A percentile compares a stretch with the other conserved stretches of the same genome.
phyloP scores from a whole-genome alignment of 148 eudicot species.

The Rheum nobile region DNA sequence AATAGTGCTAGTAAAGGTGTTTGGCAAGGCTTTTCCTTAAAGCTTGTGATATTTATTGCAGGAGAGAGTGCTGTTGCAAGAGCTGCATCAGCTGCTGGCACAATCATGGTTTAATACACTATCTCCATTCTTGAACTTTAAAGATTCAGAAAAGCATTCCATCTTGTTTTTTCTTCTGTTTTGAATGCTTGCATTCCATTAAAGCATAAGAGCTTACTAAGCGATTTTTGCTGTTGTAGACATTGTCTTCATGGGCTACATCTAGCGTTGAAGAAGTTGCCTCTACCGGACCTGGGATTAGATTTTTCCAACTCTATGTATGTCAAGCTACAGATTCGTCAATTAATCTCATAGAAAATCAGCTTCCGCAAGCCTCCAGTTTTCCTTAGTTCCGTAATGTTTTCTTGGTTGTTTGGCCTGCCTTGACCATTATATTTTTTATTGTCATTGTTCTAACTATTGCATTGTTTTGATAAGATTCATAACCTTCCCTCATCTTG shows the following conservation, averaged over 20 bases:
- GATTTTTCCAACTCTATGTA: conserved; percentile 88
- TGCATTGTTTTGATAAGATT: background rate
- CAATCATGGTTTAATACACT: conserved; percentile 54
- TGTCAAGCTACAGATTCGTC: conserved; percentile 17
- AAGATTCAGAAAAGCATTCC: background rate
- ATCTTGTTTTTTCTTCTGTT: background rate
- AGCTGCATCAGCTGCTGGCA: conserved; percentile 79
- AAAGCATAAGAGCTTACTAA: background rate
- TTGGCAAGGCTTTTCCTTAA: background rate
- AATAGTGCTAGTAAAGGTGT: background rate
- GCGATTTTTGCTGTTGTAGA: conserved; percentile 25
- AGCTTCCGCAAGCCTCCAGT: background rate
- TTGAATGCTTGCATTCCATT: background rate
- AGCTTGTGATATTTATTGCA: conserved; percentile 18
- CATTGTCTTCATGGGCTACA: conserved; percentile 71
- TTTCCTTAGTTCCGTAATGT: background rate
- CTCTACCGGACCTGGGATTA: conserved; percentile 70
- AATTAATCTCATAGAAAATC: background rate
- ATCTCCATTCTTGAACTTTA: background rate
- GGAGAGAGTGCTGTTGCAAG: conserved; percentile 85
- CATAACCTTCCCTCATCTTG: background rate
- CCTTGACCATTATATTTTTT: background rate
- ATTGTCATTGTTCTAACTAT: background rate
- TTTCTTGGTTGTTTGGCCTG: conserved; percentile 1
- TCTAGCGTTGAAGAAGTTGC: conserved; percentile 89